A percentile compares a stretch with the other conserved stretches of the same genome.
These are phyloP conservation scores for Aegilops tauschii DNA, from an alignment of 176 grass and related monocot species.

Conservation along the genomic window DNA sequence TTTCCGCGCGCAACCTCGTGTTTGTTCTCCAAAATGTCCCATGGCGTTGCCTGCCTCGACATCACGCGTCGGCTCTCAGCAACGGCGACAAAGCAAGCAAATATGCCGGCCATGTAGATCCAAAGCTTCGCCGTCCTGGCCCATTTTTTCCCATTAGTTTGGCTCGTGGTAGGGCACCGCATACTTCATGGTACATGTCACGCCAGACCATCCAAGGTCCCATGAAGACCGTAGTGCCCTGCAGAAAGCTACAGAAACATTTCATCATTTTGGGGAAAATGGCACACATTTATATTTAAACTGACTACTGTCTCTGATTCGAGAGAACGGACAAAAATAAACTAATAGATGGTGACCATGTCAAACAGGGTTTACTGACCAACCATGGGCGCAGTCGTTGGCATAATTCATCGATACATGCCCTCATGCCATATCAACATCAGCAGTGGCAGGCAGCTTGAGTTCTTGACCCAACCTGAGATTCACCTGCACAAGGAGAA, in stretches of 20 bases:
- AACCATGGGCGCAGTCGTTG: not conserved
- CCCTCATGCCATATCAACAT: slow-evolving; percentile 14
- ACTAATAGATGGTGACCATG: not conserved
- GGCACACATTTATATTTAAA: not conserved
- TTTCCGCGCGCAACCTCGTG: not conserved
- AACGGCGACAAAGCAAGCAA: slow-evolving; percentile 27
- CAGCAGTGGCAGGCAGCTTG: not conserved
- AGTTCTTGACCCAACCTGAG: not conserved
- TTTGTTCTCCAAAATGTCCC: not conserved
- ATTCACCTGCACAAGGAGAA: slow-evolving; percentile 2
- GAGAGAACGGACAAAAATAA: not conserved
- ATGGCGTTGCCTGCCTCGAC: not conserved
- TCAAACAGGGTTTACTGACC: not conserved
- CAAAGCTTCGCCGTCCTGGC: slow-evolving; percentile 16
- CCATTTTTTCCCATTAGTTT: not conserved
- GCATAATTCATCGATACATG: not conserved
- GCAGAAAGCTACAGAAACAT: not conserved
- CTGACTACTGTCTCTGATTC: not conserved
- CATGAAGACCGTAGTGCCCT: not conserved
- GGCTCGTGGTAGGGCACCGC: not conserved
- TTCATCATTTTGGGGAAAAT: not conserved
- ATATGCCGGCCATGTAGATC: not conserved
- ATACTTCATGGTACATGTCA: not conserved
- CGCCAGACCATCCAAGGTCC: not conserved
- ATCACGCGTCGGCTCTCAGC: not conserved